These are phyloP conservation scores for Verticillium zaregamsianum DNA, from an alignment of 2,329 filamentous ascomycete genomes.

Conservation along the genomic window DNA sequence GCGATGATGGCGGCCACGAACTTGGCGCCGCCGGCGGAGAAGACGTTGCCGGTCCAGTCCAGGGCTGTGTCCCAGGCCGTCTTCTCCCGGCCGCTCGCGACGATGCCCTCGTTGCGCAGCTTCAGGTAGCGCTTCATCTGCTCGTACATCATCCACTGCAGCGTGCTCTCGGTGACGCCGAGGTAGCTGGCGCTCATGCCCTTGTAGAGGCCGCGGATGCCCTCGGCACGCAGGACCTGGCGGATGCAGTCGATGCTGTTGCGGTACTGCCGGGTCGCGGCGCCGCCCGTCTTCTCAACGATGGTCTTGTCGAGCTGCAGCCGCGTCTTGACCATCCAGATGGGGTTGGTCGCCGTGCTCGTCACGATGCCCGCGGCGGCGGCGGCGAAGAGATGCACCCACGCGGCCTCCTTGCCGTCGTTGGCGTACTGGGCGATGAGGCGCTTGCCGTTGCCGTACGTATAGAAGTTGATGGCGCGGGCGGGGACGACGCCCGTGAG, in stretches of 20 bases:
- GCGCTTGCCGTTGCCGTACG: conserved; percentile 88
- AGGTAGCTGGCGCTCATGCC: conserved; percentile 89
- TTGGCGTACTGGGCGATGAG: conserved; percentile 74
- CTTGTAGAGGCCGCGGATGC: conserved; percentile 78
- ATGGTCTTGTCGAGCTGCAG: conserved; percentile 87
- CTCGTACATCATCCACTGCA: conserved; percentile 95
- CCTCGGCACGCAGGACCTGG: conserved; percentile 78
- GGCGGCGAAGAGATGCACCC: conserved; percentile 75
- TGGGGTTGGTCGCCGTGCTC: conserved; percentile 88
- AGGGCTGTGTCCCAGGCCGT: conserved; percentile 71
- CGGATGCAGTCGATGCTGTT: conserved; percentile 86
- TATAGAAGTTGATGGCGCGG: conserved; percentile 87
- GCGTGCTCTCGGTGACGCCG: conserved; percentile 81
- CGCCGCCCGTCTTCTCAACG: conserved; percentile 53
- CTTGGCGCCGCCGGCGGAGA: conserved; percentile 79
- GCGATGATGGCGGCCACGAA: conserved; percentile 78
- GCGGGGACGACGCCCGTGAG: conserved; percentile 86
- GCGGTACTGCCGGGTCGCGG: conserved; percentile 65
- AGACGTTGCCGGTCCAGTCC: conserved; percentile 73
- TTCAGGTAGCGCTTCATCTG: conserved; percentile 77
- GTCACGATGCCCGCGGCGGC: conserved; percentile 78
- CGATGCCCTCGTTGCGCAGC: conserved; percentile 55
- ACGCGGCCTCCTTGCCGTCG: conserved; percentile 62
- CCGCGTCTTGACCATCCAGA: conserved; percentile 94
- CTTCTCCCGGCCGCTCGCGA: conserved; percentile 55